phyloP scores from a whole-genome alignment of 208 protist species.

The Leishmania arabica region DNA sequence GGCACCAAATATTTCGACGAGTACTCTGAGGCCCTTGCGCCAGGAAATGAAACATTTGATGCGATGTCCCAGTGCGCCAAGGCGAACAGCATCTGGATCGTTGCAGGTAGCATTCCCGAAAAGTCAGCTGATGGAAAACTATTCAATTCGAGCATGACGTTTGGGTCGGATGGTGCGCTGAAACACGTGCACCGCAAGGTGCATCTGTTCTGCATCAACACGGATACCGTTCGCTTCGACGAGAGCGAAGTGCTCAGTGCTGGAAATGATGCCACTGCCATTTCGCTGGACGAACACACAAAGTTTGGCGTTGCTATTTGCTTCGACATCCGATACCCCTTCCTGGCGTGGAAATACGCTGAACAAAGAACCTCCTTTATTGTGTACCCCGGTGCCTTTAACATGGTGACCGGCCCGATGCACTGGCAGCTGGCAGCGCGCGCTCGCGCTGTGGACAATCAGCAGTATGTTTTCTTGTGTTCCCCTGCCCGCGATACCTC shows the following conservation, averaged over 20 bases:
- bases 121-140: slow-evolving; percentile 74
- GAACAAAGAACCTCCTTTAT: slow-evolving; percentile 89
- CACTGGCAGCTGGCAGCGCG: slow-evolving; percentile 97
- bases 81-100: slow-evolving; percentile 78
- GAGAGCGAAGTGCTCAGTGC: slow-evolving; percentile 95
- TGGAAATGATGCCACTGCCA: slow-evolving; percentile 65
- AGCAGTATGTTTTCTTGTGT: slow-evolving; percentile 94
- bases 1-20: slow-evolving; percentile 92
- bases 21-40: slow-evolving; percentile 91
- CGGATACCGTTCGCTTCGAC: slow-evolving; percentile 94
- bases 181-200: slow-evolving; percentile 93
- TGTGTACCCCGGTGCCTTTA: slow-evolving; percentile 97
- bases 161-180: slow-evolving; percentile 87
- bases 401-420: slow-evolving; percentile 98
- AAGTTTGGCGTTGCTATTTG: slow-evolving; percentile 98
- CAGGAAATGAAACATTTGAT: slow-evolving; percentile 78
- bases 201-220: slow-evolving; percentile 97
- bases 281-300: slow-evolving; percentile 46
- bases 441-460: slow-evolving; percentile 93
- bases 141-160: slow-evolving; percentile 96
- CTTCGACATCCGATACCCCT: slow-evolving; percentile 98
- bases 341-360: slow-evolving; percentile 84
- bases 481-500: slow-evolving; percentile 94
- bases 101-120: slow-evolving; percentile 96
- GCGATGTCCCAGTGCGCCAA: slow-evolving; percentile 70